Evolutionary conservation across 2,329 filamentous ascomycete genomes (phyloP), one percentile per base, ranked within the genome.

Genomic region (Calonectria leucothoes): DNA sequence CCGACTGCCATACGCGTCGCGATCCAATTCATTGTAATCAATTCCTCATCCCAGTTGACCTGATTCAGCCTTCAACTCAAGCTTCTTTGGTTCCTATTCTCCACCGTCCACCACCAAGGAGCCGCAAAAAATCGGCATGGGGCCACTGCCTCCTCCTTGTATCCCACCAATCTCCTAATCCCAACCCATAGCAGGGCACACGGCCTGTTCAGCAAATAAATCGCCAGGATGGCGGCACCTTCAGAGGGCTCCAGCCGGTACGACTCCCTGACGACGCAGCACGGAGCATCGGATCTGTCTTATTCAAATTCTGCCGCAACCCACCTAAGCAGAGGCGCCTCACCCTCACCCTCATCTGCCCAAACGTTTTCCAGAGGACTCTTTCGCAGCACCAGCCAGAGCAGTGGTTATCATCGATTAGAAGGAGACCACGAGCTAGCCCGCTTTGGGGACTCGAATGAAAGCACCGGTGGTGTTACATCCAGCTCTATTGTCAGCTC

Each of bases 401-500:
- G 69, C 37, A 69, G 77, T 51, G 77, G 76, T 17, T 80, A 80
- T 61, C 74, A 74, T 29, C 63, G 75, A 25, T 70, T 71, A 4
- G 74, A 75, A 55, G 37, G 10, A 37, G 66, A 48, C 2, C 78
- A 80, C 68, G 79, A 80, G 37, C 70, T 80, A 69, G 70, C 69
- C 23, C 67, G 76, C 51, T 65, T 80, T 15, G 69, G 74, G 59
- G 57, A 65, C 37, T 73, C 42, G 15, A 45, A 37, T 15, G 55
- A 35, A 39, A 52, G 29, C 57, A 64, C 27, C 23, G 35, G 42
- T 3, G 42, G 49, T 8, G 23, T 37, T 17, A 48, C 65, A 7
- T 35, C 57, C 25, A 57, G 59, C 11, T 74, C 39, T 7, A 27
- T 27, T 20, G n/a, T 45, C 10, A 59, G 39, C 29, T 69, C 70